Evolutionary conservation across 371 early-diverging fungal species (phyloP), one percentile per base, ranked within the genome.

Genomic region (Mucor piriformis): DNA sequence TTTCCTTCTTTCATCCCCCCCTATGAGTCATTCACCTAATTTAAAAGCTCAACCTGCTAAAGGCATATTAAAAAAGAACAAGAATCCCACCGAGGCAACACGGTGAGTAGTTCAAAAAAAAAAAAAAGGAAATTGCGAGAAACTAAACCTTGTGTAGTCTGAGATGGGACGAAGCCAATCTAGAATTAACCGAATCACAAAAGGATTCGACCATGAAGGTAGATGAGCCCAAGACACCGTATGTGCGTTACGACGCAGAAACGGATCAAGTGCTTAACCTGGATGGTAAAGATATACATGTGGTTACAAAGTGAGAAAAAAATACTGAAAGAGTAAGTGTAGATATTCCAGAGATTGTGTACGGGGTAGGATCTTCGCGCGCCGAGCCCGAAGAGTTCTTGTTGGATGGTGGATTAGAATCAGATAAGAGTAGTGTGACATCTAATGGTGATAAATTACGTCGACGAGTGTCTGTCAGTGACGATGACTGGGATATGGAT

Each of bases 151-250:
- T 40, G 23, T 16, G 43, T 59, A 63, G 92, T 44, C 71, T 93
- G 67, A 87, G 83, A 61, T 97, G 98, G 98, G 98, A 97, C 72
- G 98, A 98, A 77, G 95, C 94, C 59, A 96, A 92, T 68, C 63
- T 98, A 43, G 80, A 83, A 70, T 69, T 93, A 23, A 96, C 95
- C 2, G 97, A 97, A 72, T 87, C 90, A 0, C 91, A 94, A 70
- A 95, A 94, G 72, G 88, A 88, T 62, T 79, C 94, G 8, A 95
- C 91, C 16, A 96, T 96, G 96, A 97, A 97, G 78, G 94, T 97
- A 13, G 87, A 89, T 40, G 98, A 98, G 68, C 98, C 97, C n/a
- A 93, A 92, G 73, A 98, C 98, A 2, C 98, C 98, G 1, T 98
- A 81, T 64, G 90, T 97, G 38, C 86, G 87, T 47, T 96, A 95